Base-by-base conservation (phyloP, 2,329 filamentous ascomycete genomes). In the Penicillium glabrum region DNA sequence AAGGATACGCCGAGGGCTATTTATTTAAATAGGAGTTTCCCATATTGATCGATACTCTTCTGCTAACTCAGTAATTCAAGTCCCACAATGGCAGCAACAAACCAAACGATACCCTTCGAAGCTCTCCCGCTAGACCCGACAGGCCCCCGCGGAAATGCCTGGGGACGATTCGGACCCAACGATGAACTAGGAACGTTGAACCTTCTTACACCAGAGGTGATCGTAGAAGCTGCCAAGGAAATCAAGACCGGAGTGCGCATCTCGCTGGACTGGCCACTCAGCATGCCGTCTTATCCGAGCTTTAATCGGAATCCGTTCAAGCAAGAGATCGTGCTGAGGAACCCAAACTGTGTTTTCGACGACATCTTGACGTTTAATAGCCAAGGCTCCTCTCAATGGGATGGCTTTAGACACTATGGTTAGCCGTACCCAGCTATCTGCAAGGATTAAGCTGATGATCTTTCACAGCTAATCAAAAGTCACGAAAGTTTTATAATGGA, bases 101-200 rank as follows among this genome's bases (percentile, higher is more conserved):
- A 50, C 26, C 51, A 3, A 27, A 23, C 27, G 1, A 58, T 62
- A 11, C 33, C 59, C 0, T 66, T 66, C 31, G 64, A 65, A 9
- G 48, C 61, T 6, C 61, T 66, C 5, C 64, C 64, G 5, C 41
- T 66, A 19, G 61, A 64, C 37, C 55, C 59, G 14, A 58, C 24
- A n/a, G 81, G 81, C 1, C 80, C 81, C 5, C 74, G 71, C 2
- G 79, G 80, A 14, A 84, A 84, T 52, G 81, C 82, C 5, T 85
- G 83, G 83, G 82, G 81, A 2, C 76, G 82, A 7, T 84, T 81
- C 58, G 82, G 82, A 13, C 63, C 70, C 6, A 58, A 75, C 5
- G 83, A 85, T 55, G 71, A 83, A 62, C 73, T 83, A 6, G 83
- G 83, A 29, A 82, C 79, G 46, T 69, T 85, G 3, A 84, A 85